phyloP scores from a whole-genome alignment of 2,329 filamentous ascomycete species.

The Ceratocystis diversiconidia region DNA sequence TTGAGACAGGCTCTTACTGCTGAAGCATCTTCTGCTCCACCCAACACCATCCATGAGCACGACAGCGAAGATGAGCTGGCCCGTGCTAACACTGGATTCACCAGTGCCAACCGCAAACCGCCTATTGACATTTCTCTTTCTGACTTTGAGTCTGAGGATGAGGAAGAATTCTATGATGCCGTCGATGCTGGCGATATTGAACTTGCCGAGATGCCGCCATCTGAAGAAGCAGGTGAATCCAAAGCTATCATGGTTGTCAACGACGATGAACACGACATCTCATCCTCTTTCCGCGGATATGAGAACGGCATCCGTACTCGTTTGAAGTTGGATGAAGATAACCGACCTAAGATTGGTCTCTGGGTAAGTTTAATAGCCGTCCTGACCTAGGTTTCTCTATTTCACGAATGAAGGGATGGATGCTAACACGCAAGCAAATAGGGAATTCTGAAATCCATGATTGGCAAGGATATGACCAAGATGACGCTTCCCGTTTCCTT shows the following conservation, averaged over 20 bases:
- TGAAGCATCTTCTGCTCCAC: conserved; percentile 26
- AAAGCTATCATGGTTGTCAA: conserved; percentile 25
- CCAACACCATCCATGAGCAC: conserved; percentile 24
- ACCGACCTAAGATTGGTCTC: conserved; percentile 83
- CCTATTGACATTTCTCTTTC: conserved; percentile 35
- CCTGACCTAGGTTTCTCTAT: neutral
- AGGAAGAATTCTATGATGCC: conserved; percentile 94
- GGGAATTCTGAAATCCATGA: conserved; percentile 98
- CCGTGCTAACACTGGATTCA: neutral
- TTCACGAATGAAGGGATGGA: neutral
- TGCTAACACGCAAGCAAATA: conserved; percentile 26
- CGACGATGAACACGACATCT: conserved; percentile 45
- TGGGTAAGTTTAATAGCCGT: conserved; percentile 54
- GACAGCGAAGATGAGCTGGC: conserved; percentile 23
- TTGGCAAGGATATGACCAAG: conserved; percentile 99
- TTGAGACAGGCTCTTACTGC: conserved; percentile 69
- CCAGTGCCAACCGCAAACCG: conserved; percentile 3
- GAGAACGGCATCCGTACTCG: conserved; percentile 70
- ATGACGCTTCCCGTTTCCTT: conserved; percentile 98
- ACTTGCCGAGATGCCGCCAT: conserved; percentile 51
- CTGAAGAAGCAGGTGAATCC: conserved; percentile 27
- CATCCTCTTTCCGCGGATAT: conserved; percentile 71
- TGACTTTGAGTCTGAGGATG: conserved; percentile 66
- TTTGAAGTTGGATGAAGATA: conserved; percentile 80
- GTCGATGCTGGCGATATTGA: conserved; percentile 87